A percentile compares a stretch with the other conserved stretches of the same genome.
Evolutionary conservation across 192 early-diverging fungal genomes (phyloP).

Genomic region (Radiomyces spectabilis): DNA sequence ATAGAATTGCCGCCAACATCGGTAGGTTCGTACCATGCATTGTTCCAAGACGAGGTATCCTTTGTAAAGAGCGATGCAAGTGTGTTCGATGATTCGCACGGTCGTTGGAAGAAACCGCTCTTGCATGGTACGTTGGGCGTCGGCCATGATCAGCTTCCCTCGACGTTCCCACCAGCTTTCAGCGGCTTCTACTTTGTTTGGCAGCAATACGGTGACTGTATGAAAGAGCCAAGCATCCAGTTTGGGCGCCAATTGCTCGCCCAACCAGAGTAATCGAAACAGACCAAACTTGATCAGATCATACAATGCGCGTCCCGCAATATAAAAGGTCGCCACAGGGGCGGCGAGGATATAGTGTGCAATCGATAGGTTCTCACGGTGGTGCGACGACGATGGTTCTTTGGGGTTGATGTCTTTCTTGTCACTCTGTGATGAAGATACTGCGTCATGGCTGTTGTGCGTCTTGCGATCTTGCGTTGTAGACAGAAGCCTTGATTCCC

Average conservation of each 20-base stretch:
- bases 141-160: not conserved
- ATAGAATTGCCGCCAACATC: not conserved
- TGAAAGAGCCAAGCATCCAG: slow-evolving; percentile 10
- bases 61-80: not conserved
- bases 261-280: not conserved
- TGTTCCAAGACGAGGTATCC: not conserved
- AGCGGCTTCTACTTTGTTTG: not conserved
- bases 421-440: not conserved
- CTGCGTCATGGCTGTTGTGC: not conserved
- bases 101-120: too few species aligned
- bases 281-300: not conserved
- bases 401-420: too few species aligned
- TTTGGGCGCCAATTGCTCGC: not conserved
- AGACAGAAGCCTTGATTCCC: not conserved
- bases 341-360: slow-evolving; percentile 2
- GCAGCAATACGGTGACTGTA: slow-evolving; percentile 3
- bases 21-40: not conserved
- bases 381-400: too few species aligned
- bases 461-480: not conserved
- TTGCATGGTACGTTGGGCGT: not conserved
- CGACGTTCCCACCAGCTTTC: slow-evolving; percentile 14
- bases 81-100: not conserved
- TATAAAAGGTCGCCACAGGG: slow-evolving; percentile 2
- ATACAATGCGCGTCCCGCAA: not conserved
- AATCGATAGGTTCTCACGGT: slow-evolving; percentile 2